Percentiles rank a stretch among this genome's conserved stretches.
phyloP scores from a whole-genome alignment of 2,329 filamentous ascomycete genomes.

The Xylogone sp. region DNA sequence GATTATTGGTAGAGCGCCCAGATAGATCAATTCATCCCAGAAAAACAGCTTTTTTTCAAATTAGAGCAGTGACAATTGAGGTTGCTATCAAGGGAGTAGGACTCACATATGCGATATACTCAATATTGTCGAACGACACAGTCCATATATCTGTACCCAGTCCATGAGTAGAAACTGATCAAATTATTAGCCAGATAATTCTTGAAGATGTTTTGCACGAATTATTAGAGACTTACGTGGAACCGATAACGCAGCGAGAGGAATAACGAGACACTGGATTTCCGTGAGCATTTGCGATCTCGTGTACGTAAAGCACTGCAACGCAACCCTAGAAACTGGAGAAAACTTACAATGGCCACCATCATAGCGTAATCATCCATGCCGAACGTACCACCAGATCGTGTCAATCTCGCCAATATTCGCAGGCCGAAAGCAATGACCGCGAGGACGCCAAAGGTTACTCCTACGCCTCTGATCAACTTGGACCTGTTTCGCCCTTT shows the following conservation, averaged over 20 bases:
- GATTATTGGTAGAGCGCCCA: slow-evolving; percentile 4
- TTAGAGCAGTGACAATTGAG: background rate
- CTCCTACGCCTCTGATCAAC: background rate
- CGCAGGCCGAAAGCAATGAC: slow-evolving; percentile 1
- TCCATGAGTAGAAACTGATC: background rate
- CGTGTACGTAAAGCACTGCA: background rate
- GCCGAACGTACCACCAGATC: background rate
- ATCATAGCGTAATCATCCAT: slow-evolving; percentile 3
- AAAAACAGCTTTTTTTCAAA: slow-evolving; percentile 1
- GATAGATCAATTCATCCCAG: slow-evolving; percentile 9
- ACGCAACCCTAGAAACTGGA: background rate
- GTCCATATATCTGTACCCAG: background rate
- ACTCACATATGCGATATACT: background rate
- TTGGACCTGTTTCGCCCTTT: background rate
- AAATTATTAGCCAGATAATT: background rate
- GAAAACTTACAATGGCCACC: slow-evolving; percentile 1
- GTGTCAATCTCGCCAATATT: background rate
- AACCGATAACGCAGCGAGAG: background rate
- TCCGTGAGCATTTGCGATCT: too few species aligned
- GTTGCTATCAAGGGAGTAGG: background rate
- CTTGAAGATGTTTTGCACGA: background rate
- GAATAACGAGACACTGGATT: background rate
- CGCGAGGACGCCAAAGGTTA: background rate
- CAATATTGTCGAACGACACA: background rate
- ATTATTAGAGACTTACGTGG: background rate